Conservation (phyloP, 176 grass and related monocot species). For the Cymbopogon citratus region DNA sequence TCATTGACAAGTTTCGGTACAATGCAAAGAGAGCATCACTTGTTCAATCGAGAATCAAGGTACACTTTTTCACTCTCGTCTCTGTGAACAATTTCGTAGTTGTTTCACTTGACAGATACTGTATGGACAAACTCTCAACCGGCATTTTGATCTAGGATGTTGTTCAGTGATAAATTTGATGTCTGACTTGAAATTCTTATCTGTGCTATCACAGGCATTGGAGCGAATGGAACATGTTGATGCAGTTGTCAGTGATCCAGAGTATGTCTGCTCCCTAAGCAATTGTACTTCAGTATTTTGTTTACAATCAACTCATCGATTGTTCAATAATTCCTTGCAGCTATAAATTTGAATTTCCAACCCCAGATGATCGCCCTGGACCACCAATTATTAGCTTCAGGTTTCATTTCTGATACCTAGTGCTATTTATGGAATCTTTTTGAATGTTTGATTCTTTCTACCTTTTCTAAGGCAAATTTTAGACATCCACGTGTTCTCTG, state of each 20-base stretch:
- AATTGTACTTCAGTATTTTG: slow-evolving; percentile 24
- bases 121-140: background rate
- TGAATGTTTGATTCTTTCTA: slow-evolving; percentile 14
- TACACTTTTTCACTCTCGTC: slow-evolving; percentile 24
- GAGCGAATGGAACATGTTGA: slow-evolving; percentile 91
- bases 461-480: background rate
- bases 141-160: background rate
- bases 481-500: background rate
- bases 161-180: background rate
- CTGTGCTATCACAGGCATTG: slow-evolving; percentile 49
- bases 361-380: slow-evolving; percentile 86
- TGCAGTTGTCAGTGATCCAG: slow-evolving; percentile 92
- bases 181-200: slow-evolving; percentile 22
- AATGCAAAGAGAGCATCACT: slow-evolving; percentile 93
- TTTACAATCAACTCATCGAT: slow-evolving; percentile 25
- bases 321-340: slow-evolving; percentile 38
- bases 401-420: slow-evolving; percentile 37
- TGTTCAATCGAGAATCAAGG: slow-evolving; percentile 99
- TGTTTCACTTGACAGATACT: background rate
- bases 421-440: slow-evolving; percentile 12
- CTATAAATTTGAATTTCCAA: slow-evolving; percentile 99
- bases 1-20: slow-evolving; percentile 95
- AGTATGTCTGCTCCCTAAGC: slow-evolving; percentile 46
- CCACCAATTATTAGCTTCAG: slow-evolving; percentile 99
- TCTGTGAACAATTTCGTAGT: background rate